Evolutionary conservation across 805 yeast species (phyloP).

Genomic region (Starmerella lactis-condensi): DNA sequence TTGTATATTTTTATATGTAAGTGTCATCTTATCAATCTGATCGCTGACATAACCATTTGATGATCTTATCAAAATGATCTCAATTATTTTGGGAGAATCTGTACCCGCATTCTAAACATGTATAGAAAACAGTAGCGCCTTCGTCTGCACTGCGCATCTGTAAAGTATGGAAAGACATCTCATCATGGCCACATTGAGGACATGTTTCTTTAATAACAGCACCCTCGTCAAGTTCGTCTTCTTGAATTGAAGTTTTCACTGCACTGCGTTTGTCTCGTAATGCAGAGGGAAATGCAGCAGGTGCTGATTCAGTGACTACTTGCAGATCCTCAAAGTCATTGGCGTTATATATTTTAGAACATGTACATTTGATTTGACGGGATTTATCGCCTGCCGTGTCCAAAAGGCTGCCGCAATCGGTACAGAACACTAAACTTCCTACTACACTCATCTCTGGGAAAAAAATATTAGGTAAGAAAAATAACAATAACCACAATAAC

Average conservation of each 20-base stretch:
- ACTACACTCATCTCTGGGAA: constrained; percentile 69
- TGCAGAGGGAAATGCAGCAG: constrained; percentile 84
- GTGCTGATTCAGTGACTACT: constrained; percentile 74
- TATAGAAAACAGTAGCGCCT: constrained; percentile 95
- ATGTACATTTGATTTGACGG: constrained; percentile 30
- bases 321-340: constrained; percentile 52
- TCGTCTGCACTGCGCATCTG: constrained; percentile 97
- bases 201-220: constrained; percentile 95
- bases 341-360: constrained; percentile 28
- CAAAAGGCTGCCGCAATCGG: constrained; percentile 76
- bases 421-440: constrained; percentile 86
- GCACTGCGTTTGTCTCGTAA: constrained; percentile 67
- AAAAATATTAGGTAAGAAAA: constrained; percentile 1
- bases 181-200: constrained; percentile 96
- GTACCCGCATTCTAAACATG: constrained; percentile 85
- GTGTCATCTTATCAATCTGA: no score
- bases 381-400: constrained; percentile 40
- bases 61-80: no score
- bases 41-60: no score
- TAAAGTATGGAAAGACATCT: constrained; percentile 92
- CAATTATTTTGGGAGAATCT: constrained; percentile 85
- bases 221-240: constrained; percentile 74
- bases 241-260: constrained; percentile 67
- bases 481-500: not conserved
- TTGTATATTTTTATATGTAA: no score